Evolutionary conservation across 345 rosid genomes (phyloP).

Genomic region (Melastoma malabathricum): DNA sequence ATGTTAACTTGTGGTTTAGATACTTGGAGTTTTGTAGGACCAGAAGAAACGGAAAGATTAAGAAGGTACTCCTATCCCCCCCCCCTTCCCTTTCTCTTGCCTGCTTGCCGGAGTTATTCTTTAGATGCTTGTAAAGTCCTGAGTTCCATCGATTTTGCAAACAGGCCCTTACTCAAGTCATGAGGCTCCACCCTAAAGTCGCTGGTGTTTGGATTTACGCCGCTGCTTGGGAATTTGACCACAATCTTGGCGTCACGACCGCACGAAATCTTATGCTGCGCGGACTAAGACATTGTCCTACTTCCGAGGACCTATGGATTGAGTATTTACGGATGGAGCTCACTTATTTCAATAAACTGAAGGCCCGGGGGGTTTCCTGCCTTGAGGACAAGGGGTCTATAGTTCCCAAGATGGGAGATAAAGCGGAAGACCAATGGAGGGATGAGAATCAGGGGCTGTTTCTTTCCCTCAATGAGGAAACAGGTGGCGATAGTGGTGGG

Average conservation of each 20-base stretch:
- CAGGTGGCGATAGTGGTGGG: conserved; percentile 16
- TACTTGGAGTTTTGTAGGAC: conserved; percentile 71
- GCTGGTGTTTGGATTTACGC: conserved; percentile 92
- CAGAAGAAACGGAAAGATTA: conserved; percentile 73
- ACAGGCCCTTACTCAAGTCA: conserved; percentile 69
- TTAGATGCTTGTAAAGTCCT: neutral
- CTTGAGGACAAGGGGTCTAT: conserved; percentile 63
- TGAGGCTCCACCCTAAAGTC: conserved; percentile 74
- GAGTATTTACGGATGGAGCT: conserved; percentile 93
- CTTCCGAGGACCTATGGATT: conserved; percentile 79
- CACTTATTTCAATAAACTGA: conserved; percentile 70
- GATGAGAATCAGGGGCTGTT: conserved; percentile 55
- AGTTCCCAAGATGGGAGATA: conserved; percentile 21
- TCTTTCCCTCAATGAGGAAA: conserved; percentile 49
- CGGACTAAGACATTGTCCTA: conserved; percentile 70
- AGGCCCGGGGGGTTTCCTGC: conserved; percentile 67
- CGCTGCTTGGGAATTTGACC: conserved; percentile 94
- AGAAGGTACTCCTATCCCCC: conserved; percentile 34
- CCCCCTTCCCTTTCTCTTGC: neutral
- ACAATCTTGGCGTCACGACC: conserved; percentile 58
- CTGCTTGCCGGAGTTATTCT: neutral
- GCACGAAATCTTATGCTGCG: conserved; percentile 90
- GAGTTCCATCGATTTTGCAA: no score
- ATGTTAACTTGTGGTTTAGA: conserved; percentile 69
- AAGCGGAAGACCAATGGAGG: conserved; percentile 43